Conservation (phyloP, 2,329 filamentous ascomycete genomes). For the Sclerotinia borealis region DNA sequence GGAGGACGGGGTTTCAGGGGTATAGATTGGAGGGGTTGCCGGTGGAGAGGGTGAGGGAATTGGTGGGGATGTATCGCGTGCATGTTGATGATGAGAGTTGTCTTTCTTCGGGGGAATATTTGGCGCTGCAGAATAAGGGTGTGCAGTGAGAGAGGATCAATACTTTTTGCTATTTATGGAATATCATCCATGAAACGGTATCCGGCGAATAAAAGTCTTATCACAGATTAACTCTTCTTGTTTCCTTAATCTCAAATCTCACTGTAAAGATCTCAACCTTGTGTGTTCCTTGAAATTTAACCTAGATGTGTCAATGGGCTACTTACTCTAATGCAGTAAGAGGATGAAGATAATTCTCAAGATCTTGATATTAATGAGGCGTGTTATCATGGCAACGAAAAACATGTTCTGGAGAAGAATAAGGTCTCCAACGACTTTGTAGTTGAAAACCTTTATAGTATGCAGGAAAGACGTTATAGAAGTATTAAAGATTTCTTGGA, state of each 20-base stretch:
- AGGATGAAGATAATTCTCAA: neutral
- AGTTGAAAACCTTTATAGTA: neutral
- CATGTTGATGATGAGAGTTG: conserved; percentile 9
- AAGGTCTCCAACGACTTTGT: neutral
- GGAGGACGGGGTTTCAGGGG: conserved; percentile 48
- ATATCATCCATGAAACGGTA: too few species aligned
- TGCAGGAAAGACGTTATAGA: too few species aligned
- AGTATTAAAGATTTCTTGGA: too few species aligned
- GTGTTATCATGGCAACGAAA: neutral
- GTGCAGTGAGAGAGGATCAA: neutral
- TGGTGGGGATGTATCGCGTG: conserved; percentile 21
- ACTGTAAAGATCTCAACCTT: too few species aligned
- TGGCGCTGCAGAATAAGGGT: neutral
- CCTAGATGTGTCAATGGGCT: neutral
- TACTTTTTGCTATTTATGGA: too few species aligned
- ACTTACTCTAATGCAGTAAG: neutral
- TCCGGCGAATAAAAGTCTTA: too few species aligned
- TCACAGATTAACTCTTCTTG: too few species aligned
- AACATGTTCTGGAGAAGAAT: neutral
- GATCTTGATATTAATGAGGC: neutral
- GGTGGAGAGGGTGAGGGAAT: conserved; percentile 32
- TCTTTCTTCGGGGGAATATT: neutral
- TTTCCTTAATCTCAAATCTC: too few species aligned
- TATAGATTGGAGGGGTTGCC: conserved; percentile 45
- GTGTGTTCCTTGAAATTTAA: neutral